Evolutionary conservation across 2,329 filamentous ascomycete species (phyloP), one percentile per base, ranked within the genome.

Genomic region (Colletotrichum abscissum): DNA sequence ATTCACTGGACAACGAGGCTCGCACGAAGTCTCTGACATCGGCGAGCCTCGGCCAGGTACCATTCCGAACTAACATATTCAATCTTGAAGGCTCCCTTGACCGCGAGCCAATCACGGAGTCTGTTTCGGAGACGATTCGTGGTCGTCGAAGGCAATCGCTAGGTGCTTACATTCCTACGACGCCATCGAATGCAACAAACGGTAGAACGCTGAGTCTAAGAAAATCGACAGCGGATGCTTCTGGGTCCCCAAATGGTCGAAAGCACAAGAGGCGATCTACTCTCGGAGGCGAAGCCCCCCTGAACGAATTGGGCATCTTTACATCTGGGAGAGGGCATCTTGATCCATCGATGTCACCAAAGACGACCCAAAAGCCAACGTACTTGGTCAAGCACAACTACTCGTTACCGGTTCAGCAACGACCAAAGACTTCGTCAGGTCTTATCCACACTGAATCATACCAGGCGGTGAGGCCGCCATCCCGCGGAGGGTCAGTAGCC

Each of bases 331-430:
- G 52, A 22, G 11, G 73, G 19, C 63, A 70, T 14, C 59, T 54
- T 7, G 65, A 71, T 3, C 42, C 72, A 7, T 28, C 63, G 2
- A 67, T 65, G 26, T 75, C 75, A 2, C 52, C 76, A 2, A 71
- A 63, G 59, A 54, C 72, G 8, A 71, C 74, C 4, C 76, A 77
- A 1, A 78, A 78, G 26, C 77, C 78, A 1, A 73, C 77, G n/a
- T 57, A 76, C 28, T 65, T 78, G 11, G 75, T 75, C 5, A 78
- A 76, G 42, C 69, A 72, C 19, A 75, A 75, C n/a, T 76, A 76
- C 24, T 75, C 74, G 26, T 54, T 75, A 42, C 74, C 74, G 4
- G 60, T 72, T 4, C 69, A 73, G 42, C 69, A 73, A 58, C 55
- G 73, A 1, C 73, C 64, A 6, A 74, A 65, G 22, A 69, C 69